Percentiles rank a stretch among this genome's conserved stretches.
phyloP scores from a whole-genome alignment of 768 basidiomycete species.

The Boletales sp. region DNA sequence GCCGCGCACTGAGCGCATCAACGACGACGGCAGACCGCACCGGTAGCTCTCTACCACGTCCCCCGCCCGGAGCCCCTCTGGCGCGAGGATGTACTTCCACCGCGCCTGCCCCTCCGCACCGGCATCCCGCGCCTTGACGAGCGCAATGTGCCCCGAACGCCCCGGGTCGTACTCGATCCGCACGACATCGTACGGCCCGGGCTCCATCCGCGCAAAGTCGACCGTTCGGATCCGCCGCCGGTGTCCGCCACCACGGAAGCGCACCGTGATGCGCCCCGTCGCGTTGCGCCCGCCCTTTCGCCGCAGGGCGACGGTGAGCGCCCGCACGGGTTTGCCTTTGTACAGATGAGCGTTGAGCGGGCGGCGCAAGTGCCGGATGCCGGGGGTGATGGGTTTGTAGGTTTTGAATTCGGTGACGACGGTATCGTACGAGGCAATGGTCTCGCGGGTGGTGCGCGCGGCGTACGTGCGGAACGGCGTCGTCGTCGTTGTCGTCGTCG shows the following conservation, averaged over 20 bases:
- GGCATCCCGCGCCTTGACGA: constrained; percentile 63
- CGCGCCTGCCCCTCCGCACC: constrained; percentile 48
- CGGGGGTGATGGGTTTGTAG: constrained; percentile 85
- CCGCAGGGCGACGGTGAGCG: constrained; percentile 77
- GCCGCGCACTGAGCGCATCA: constrained; percentile 43
- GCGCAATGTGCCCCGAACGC: constrained; percentile 90
- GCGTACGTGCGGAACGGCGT: constrained; percentile 32
- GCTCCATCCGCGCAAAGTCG: constrained; percentile 78
- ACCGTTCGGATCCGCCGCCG: constrained; percentile 78
- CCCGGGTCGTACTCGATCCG: constrained; percentile 97
- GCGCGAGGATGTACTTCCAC: constrained; percentile 92
- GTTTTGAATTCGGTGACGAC: constrained; percentile 71
- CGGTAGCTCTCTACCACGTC: constrained; percentile 86
- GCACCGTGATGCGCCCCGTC: constrained; percentile 81
- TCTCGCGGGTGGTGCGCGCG: constrained; percentile 28
- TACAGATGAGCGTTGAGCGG: constrained; percentile 81
- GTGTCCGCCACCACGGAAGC: constrained; percentile 90
- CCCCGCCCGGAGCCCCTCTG: constrained; percentile 85
- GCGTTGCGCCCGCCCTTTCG: constrained; percentile 84
- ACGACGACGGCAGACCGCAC: constrained; percentile 72
- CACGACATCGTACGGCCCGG: constrained; percentile 83
- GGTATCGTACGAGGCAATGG: constrained; percentile 32
- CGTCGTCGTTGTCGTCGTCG: constrained; percentile 3
- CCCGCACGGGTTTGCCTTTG: constrained; percentile 78
- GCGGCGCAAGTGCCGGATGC: constrained; percentile 82